These are phyloP conservation scores for Epichloe typhina DNA, from an alignment of 2,329 filamentous ascomycete species.

Conservation along the genomic window DNA sequence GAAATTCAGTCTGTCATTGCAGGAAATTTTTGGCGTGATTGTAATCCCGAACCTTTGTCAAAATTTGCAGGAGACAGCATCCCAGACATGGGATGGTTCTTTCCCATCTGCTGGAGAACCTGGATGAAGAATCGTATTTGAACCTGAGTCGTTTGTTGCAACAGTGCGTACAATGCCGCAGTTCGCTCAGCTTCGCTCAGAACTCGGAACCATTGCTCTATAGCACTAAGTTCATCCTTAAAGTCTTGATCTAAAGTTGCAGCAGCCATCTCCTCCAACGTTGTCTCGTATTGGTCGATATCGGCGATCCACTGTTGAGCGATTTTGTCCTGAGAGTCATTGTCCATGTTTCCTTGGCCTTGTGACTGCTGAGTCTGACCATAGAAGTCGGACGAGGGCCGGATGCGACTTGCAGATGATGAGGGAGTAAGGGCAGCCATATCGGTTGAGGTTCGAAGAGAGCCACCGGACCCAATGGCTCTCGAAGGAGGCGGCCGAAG, in stretches of 20 bases:
- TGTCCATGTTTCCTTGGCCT: constrained; percentile 54
- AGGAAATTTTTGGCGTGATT: not conserved
- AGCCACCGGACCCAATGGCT: constrained; percentile 63
- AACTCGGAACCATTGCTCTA: constrained; percentile 98
- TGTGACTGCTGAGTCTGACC: constrained; percentile 60
- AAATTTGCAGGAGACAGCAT: constrained; percentile 91
- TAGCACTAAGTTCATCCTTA: constrained; percentile 96
- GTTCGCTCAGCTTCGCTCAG: constrained; percentile 94
- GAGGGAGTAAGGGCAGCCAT: constrained; percentile 69
- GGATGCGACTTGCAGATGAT: constrained; percentile 63
- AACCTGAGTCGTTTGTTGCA: constrained; percentile 97
- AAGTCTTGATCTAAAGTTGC: constrained; percentile 98
- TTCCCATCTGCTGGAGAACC: constrained; percentile 96
- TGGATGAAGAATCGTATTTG: constrained; percentile 99
- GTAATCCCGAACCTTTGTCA: constrained; percentile 62
- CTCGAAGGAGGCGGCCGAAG: constrained; percentile 74
- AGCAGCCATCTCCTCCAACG: constrained; percentile 95
- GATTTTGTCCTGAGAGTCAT: constrained; percentile 79
- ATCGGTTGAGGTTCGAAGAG: constrained; percentile 88
- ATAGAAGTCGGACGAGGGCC: constrained; percentile 91
- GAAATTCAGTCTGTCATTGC: constrained; percentile 2
- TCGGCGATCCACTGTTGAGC: constrained; percentile 98
- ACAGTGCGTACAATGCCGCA: constrained; percentile 82
- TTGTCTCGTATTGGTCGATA: constrained; percentile 98
- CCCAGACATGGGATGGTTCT: constrained; percentile 93